Percentiles rank a stretch among this genome's conserved stretches.
Conservation (phyloP, 1,284 basidiomycete genomes). For the Fomitopsis betulina region DNA sequence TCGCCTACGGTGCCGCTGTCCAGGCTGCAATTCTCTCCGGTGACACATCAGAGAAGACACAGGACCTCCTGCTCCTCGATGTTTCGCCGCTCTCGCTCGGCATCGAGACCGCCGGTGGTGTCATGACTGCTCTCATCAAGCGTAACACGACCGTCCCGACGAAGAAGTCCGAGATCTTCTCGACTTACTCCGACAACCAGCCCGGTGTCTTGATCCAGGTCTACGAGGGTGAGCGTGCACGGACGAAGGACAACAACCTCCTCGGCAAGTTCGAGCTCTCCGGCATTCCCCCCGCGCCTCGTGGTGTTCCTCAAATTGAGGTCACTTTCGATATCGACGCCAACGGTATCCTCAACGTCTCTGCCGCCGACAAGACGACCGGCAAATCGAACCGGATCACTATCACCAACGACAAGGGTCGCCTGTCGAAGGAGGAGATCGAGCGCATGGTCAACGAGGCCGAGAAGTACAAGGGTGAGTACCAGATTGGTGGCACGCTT, state of each 20-base stretch:
- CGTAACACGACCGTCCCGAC: slow-evolving; percentile 99
- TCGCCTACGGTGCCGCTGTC: slow-evolving; percentile 98
- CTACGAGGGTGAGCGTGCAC: slow-evolving; percentile 98
- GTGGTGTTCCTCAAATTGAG: slow-evolving; percentile 98
- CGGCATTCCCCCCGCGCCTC: slow-evolving; percentile 95
- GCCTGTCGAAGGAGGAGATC: slow-evolving; percentile 97
- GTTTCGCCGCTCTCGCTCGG: slow-evolving; percentile 94
- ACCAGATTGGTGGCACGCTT: not conserved
- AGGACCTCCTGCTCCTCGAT: slow-evolving; percentile 95
- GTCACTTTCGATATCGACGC: slow-evolving; percentile 99
- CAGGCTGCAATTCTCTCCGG: slow-evolving; percentile 98
- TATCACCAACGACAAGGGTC: slow-evolving; percentile 98
- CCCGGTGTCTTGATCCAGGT: slow-evolving; percentile 99
- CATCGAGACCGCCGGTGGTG: slow-evolving; percentile 99
- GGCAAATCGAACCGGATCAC: slow-evolving; percentile 96
- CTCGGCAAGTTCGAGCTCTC: slow-evolving; percentile 99
- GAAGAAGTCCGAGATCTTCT: slow-evolving; percentile 99
- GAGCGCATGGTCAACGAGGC: slow-evolving; percentile 95
- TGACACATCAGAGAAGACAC: slow-evolving; percentile 97
- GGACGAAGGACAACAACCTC: slow-evolving; percentile 99
- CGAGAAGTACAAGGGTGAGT: slow-evolving; percentile 84
- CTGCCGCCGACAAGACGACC: slow-evolving; percentile 95
- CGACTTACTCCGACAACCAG: slow-evolving; percentile 99
- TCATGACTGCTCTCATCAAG: slow-evolving; percentile 97
- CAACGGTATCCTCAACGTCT: slow-evolving; percentile 97